phyloP scores from a whole-genome alignment of 2,329 filamentous ascomycete genomes.

The Verticillium tricorpus region DNA sequence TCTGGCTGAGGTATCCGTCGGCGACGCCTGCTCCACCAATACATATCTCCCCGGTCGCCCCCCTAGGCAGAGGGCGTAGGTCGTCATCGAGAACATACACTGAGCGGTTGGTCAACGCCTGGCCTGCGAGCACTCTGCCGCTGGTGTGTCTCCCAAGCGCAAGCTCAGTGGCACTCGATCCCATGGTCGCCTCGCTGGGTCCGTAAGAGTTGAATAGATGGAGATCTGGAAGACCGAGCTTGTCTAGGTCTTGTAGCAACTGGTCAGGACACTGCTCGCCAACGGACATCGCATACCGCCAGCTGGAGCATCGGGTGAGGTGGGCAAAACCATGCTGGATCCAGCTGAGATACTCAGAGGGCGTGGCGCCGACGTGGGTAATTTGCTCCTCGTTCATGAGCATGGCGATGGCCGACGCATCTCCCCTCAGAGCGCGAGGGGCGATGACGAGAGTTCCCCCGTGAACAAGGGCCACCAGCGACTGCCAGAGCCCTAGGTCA shows the following conservation, averaged over 20 bases:
- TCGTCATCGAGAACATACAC: slow-evolving; percentile 36
- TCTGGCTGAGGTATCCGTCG: slow-evolving; percentile 24
- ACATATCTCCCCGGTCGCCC: slow-evolving; percentile 27
- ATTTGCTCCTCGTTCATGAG: slow-evolving; percentile 31
- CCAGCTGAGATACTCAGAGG: slow-evolving; percentile 34
- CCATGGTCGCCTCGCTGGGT: slow-evolving; percentile 20
- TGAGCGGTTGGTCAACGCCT: slow-evolving; percentile 23
- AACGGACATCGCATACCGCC: slow-evolving; percentile 9
- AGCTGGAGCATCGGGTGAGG: slow-evolving; percentile 9
- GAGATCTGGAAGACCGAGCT: slow-evolving; percentile 1
- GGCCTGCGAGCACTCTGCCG: slow-evolving; percentile 4
- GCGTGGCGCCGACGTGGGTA: slow-evolving; percentile 31
- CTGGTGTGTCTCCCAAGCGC: too few relatives aligned
- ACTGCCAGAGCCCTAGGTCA: slow-evolving; percentile 34
- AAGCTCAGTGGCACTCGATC: too few relatives aligned
- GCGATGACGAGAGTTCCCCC: slow-evolving; percentile 32
- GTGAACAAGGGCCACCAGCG: slow-evolving; percentile 26
- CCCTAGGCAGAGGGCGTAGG: slow-evolving; percentile 29
- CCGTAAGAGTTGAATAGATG: slow-evolving; percentile 23
- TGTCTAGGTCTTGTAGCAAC: slow-evolving; percentile 3
- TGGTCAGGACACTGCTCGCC: too few relatives aligned
- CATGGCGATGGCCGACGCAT: slow-evolving; percentile 26
- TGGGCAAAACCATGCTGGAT: slow-evolving; percentile 14
- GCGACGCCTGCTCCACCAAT: slow-evolving; percentile 25
- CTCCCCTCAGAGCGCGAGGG: slow-evolving; percentile 20